Conservation (phyloP, 805 yeast species). For the Brettanomyces anomalus region DNA sequence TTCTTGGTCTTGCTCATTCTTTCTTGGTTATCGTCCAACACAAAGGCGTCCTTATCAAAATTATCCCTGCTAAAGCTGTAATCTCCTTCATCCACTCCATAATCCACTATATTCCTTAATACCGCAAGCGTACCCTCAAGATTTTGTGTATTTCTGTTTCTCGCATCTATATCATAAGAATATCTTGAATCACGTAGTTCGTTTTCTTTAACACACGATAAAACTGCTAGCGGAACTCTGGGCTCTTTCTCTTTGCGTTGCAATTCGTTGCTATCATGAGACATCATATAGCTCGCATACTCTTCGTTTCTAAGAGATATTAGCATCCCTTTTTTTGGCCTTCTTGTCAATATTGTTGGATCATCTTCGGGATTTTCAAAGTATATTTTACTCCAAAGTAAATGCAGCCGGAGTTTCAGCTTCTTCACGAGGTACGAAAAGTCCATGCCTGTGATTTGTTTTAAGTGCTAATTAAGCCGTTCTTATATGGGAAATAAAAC, state of each 20-base stretch:
- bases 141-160: neutral
- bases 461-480: no score
- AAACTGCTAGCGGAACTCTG: neutral
- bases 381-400: constrained; percentile 20
- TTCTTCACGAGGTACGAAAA: constrained; percentile 3
- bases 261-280: neutral
- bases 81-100: neutral
- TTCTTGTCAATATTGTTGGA: constrained; percentile 17
- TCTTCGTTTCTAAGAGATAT: constrained; percentile 20
- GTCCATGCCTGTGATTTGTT: neutral
- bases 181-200: no score
- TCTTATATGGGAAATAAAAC: no score
- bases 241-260: neutral
- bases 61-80: no score
- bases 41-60: constrained; percentile 1
- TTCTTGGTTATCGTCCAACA: neutral
- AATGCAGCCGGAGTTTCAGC: constrained; percentile 16
- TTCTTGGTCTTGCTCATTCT: neutral
- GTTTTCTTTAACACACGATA: neutral
- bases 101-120: constrained; percentile 1
- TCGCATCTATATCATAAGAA: neutral
- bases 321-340: constrained; percentile 17
- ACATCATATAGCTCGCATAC: constrained; percentile 7
- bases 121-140: neutral
- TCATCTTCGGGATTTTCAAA: constrained; percentile 16